Evolutionary conservation across 23 red algal species (phyloP).

Genomic region (Chondrus crispus): DNA sequence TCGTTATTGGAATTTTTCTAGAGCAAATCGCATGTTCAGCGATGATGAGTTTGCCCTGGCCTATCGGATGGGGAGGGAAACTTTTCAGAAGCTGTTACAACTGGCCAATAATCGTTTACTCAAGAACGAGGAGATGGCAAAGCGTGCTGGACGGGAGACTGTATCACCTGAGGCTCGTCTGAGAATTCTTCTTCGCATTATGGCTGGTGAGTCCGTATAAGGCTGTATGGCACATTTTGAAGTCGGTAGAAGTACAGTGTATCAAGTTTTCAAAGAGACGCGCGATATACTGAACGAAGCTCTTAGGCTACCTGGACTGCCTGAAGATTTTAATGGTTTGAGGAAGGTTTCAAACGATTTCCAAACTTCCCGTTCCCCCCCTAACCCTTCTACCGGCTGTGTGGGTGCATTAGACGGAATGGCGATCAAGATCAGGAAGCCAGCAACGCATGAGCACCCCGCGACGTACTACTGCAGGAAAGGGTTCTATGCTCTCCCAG

Average conservation of each 20-base stretch:
- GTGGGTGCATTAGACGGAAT: neutral
- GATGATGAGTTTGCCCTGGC: neutral
- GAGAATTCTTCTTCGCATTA: neutral
- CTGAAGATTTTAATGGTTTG: neutral
- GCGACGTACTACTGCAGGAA: neutral
- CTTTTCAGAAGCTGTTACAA: neutral
- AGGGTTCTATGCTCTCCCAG: neutral
- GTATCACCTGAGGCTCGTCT: neutral
- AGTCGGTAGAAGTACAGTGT: neutral
- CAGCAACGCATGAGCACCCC: neutral
- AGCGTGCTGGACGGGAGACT: neutral
- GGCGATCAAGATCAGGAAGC: neutral
- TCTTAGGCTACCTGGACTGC: neutral
- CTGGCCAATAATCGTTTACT: neutral
- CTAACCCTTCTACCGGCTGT: neutral
- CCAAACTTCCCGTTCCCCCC: neutral
- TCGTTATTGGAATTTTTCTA: no score
- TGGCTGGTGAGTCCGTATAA: neutral
- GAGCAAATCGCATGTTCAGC: neutral
- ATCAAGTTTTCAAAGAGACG: neutral
- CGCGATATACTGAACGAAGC: neutral
- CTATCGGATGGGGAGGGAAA: neutral
- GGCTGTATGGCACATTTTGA: neutral
- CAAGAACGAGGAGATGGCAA: neutral
- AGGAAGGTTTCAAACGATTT: neutral